Conservation (phyloP, 176 grass and related monocot genomes). For the Oryza glumipatula region DNA sequence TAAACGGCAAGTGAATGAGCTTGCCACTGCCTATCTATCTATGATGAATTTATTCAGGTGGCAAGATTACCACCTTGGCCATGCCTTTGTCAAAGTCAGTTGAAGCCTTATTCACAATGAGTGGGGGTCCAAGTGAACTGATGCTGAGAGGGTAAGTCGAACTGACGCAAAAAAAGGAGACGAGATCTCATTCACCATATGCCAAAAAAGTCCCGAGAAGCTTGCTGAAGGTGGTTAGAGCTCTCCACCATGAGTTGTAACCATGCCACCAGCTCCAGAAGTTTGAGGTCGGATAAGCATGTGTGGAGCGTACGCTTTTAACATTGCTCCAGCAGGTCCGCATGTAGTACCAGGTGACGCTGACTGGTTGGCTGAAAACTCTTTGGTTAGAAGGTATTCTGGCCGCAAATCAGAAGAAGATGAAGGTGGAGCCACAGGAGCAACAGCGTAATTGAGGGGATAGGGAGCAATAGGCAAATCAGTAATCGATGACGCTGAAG, state of each 20-base stretch:
- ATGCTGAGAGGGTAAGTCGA: slow-evolving; percentile 15
- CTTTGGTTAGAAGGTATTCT: slow-evolving; percentile 50
- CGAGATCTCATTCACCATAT: slow-evolving; percentile 47
- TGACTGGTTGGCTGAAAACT: slow-evolving; percentile 40
- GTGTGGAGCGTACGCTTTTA: slow-evolving; percentile 58
- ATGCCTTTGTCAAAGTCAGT: slow-evolving; percentile 58
- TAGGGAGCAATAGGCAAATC: slow-evolving; percentile 64
- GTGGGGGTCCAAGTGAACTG: slow-evolving; percentile 32
- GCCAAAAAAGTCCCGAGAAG: slow-evolving; percentile 29
- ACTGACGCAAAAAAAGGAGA: slow-evolving; percentile 38
- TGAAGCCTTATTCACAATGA: slow-evolving; percentile 56
- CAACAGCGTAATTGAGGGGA: slow-evolving; percentile 51
- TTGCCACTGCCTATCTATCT: slow-evolving; percentile 50
- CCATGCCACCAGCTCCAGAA: slow-evolving; percentile 32
- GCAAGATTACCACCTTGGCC: slow-evolving; percentile 29
- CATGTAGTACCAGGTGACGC: slow-evolving; percentile 41
- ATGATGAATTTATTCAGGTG: slow-evolving; percentile 50
- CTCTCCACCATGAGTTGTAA: slow-evolving; percentile 34
- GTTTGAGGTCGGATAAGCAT: slow-evolving; percentile 51
- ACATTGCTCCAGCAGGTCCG: slow-evolving; percentile 46
- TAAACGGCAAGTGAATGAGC: slow-evolving; percentile 45
- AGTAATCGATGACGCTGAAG: slow-evolving; percentile 58
- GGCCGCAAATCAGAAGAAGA: slow-evolving; percentile 52
- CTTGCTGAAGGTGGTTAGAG: slow-evolving; percentile 33
- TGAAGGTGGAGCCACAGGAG: slow-evolving; percentile 53